Percentiles rank a stretch among this genome's conserved stretches.
Conservation (phyloP, 2,329 filamentous ascomycete species). For the Arachnomyces sp. region DNA sequence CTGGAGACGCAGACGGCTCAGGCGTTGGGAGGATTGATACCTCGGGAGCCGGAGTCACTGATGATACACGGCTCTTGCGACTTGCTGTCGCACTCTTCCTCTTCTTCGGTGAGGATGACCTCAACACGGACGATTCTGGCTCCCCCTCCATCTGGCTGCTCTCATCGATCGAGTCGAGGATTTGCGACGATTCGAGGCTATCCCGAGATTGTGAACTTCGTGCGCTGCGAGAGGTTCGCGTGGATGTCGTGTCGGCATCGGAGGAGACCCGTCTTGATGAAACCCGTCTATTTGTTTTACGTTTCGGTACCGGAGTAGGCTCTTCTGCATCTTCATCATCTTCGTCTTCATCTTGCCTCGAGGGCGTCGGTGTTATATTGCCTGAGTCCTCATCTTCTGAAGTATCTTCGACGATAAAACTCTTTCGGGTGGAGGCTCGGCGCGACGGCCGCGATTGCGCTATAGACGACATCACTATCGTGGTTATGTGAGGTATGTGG, state of each 20-base stretch:
- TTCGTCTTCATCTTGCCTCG: constrained; percentile 42
- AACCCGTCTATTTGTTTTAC: constrained; percentile 49
- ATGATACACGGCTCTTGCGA: constrained; percentile 34
- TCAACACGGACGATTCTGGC: constrained; percentile 48
- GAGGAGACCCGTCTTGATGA: constrained; percentile 47
- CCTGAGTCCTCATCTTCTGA: constrained; percentile 64
- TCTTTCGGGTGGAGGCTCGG: constrained; percentile 56
- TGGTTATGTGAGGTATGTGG: too few relatives aligned
- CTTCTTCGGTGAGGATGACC: constrained; percentile 52
- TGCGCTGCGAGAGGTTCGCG: constrained; percentile 20
- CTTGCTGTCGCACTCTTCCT: constrained; percentile 51
- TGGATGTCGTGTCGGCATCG: constrained; percentile 40
- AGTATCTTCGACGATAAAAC: constrained; percentile 64
- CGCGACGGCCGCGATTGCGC: constrained; percentile 48
- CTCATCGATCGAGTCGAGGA: constrained; percentile 46
- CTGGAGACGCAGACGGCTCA: constrained; percentile 49
- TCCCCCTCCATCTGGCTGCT: constrained; percentile 40
- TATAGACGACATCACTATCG: constrained; percentile 29
- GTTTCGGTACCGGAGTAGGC: constrained; percentile 64
- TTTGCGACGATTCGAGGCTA: constrained; percentile 52
- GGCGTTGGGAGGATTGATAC: constrained; percentile 39
- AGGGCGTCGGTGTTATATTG: constrained; percentile 36
- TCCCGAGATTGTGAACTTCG: constrained; percentile 26
- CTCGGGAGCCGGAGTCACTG: constrained; percentile 31
- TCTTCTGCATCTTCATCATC: constrained; percentile 64